Conservation (phyloP, 768 basidiomycete genomes). For the Kwoniella dendrophila region DNA sequence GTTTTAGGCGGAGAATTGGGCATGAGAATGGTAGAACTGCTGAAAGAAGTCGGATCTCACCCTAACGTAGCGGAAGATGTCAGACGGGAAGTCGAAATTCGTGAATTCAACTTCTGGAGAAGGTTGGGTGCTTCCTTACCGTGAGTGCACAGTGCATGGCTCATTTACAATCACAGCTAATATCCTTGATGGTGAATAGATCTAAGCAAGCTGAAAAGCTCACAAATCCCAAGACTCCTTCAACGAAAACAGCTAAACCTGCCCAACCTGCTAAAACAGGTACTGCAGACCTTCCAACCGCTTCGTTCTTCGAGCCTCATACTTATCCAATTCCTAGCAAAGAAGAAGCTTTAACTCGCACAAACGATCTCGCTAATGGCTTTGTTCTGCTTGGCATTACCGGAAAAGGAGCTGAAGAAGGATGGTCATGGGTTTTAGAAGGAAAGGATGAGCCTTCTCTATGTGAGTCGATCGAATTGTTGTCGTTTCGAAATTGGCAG, state of each 20-base stretch:
- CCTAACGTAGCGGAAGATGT: constrained; percentile 37
- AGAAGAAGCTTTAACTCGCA: constrained; percentile 61
- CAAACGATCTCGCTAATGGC: constrained; percentile 74
- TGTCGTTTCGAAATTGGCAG: not conserved
- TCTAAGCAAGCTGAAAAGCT: constrained; percentile 10
- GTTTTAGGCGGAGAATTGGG: constrained; percentile 41
- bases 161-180: too few relatives aligned
- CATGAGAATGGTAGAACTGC: constrained; percentile 39
- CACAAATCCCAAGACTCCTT: not conserved
- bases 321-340: constrained; percentile 55
- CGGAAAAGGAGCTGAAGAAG: constrained; percentile 67
- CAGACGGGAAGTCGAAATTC: constrained; percentile 44
- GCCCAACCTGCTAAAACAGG: constrained; percentile 44
- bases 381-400: constrained; percentile 70
- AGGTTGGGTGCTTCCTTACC: constrained; percentile 31
- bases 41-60: constrained; percentile 42
- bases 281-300: constrained; percentile 3
- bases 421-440: constrained; percentile 80
- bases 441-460: constrained; percentile 68
- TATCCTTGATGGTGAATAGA: not conserved
- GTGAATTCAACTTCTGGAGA: constrained; percentile 47
- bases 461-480: constrained; percentile 59
- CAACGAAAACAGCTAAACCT: constrained; percentile 34
- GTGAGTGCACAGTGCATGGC: constrained; percentile 19
- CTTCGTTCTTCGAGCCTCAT: constrained; percentile 57